A percentile compares a stretch with the other conserved stretches of the same genome.
Conservation (phyloP, 768 basidiomycete species). For the Mycena olivaceomarginata region DNA sequence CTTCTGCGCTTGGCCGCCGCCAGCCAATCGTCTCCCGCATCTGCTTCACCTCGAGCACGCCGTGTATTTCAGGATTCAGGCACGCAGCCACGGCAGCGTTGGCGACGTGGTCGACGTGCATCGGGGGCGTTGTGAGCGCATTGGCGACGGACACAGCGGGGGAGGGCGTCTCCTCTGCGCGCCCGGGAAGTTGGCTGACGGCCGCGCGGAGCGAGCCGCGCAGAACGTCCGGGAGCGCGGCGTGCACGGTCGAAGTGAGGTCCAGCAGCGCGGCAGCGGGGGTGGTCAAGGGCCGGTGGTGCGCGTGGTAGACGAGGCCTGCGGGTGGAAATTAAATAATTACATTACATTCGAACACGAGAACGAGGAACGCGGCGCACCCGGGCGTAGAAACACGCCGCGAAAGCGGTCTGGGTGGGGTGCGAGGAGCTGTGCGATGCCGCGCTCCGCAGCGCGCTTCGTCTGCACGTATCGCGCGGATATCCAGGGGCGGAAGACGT, state of each 20-base stretch:
- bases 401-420: conserved; percentile 68
- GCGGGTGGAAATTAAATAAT: conserved; percentile 35
- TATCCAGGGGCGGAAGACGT: conserved; percentile 92
- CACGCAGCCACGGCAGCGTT: conserved; percentile 83
- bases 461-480: conserved; percentile 92
- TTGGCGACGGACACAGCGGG: conserved; percentile 83
- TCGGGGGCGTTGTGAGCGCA: conserved; percentile 88
- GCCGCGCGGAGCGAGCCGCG: conserved; percentile 26
- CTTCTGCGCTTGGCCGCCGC: conserved; percentile 45
- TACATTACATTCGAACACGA: conserved; percentile 23
- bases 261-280: conserved; percentile 91
- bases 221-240: conserved; percentile 43
- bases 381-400: conserved; percentile 91
- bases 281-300: conserved; percentile 92
- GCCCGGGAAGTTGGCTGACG: conserved; percentile 20
- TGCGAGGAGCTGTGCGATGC: conserved; percentile 74
- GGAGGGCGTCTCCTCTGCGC: conserved; percentile 53
- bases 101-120: conserved; percentile 97
- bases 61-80: conserved; percentile 68
- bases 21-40: conserved; percentile 90
- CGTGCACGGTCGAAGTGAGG: conserved; percentile 84
- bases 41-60: conserved; percentile 79
- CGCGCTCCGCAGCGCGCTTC: conserved; percentile 93
- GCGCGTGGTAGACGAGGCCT: conserved; percentile 98
- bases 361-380: conserved; percentile 66